Base-by-base conservation (phyloP, 2,329 filamentous ascomycete species). In the Cladophialophora immunda region DNA sequence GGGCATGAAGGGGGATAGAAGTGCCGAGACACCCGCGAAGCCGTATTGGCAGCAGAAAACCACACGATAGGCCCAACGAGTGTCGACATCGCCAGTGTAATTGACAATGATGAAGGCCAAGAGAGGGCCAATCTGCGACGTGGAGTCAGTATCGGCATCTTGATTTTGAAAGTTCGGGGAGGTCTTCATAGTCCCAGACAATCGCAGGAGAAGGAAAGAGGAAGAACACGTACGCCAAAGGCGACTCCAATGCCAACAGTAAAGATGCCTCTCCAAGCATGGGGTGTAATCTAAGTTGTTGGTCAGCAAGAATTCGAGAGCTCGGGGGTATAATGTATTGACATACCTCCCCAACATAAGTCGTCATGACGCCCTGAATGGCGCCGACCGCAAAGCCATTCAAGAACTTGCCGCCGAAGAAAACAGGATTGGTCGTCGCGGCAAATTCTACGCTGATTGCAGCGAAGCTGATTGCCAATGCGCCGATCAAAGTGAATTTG, bases 181-280 rank as follows among this genome's bases (percentile, higher is more conserved):
- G 36, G 36, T 17, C 15, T 13, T 17, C 36, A 38, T 38, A 15
- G 15, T 38, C 36, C 15, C 15, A 38, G 36, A 8, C 36, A 38
- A 9, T 38, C 8, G 41, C 13, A 22, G 17, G n/a, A 47, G 41
- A 5, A 22, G 4, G 41, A 47, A 47, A 17, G 36, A 17, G 19
- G 41, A 11, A 8, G 41, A 11, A 6, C 7, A 1, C 41, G n/a
- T 47, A 82, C 75, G 15, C 77, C 79, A 38, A 80, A 80, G 3
- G 80, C 74, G 2, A 82, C 70, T 45, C 80, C 80, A 17, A 76
- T 79, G 68, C 79, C 73, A 58, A 78, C 79, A 0, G 83, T 84
- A 0, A 83, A 75, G 29, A 85, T 75, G 30, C 83, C 83, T 32
- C 84, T 80, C 1, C 85, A 76, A 4, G 78, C 78, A 13, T 84